Base-by-base conservation (phyloP, 179 eudicot species). In the Vitellaria paradoxa region DNA sequence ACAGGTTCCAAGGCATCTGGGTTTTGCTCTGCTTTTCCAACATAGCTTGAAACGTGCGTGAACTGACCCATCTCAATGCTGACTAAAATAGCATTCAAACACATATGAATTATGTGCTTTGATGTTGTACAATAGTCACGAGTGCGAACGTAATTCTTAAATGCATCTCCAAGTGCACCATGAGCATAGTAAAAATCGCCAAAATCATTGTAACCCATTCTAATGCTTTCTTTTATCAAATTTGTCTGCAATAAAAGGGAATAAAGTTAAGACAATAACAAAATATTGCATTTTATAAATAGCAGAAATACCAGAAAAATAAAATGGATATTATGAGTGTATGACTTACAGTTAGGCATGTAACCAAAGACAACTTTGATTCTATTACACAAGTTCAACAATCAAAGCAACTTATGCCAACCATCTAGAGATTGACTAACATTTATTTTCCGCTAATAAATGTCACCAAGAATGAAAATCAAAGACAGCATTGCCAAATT, bases 51-150 rank as follows among this genome's bases (percentile, higher is more conserved):
- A 65, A 96, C 99, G 84, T 96, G 99, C 3, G 93, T 78, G 79
- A 96, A 96, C 82, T 96, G 97, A 52, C 94, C 93, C 96, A 93
- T 87, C 89, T 96, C 99, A 69, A 96, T 91, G 86, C 99, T 96
- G 59, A 93, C 97, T 80, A 96, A 84, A 74, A 93, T 93, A 7
- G 98, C 93, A 86, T 89, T 96, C 81, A 93, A 79, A 72, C 99
- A 96, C 99, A 96, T 93, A 65, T 89, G 89, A 65, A 90, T 85
- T 18, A 96, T 90, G 78, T 96, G 99, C 85, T 91, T 96, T 56
- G 91, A 85, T 20, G 98, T 93, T 45, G 99, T 96, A 81, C 99
- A 96, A 78, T 96, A 96, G 82, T 96, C 99, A 84, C 98, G 99
- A 67, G 98, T 91, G 18, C 98, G 98, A 46, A 91, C 89, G 18